Evolutionary conservation across 2,329 filamentous ascomycete species (phyloP), one percentile per base, ranked within the genome.

Genomic region (Colletotrichum sp.): DNA sequence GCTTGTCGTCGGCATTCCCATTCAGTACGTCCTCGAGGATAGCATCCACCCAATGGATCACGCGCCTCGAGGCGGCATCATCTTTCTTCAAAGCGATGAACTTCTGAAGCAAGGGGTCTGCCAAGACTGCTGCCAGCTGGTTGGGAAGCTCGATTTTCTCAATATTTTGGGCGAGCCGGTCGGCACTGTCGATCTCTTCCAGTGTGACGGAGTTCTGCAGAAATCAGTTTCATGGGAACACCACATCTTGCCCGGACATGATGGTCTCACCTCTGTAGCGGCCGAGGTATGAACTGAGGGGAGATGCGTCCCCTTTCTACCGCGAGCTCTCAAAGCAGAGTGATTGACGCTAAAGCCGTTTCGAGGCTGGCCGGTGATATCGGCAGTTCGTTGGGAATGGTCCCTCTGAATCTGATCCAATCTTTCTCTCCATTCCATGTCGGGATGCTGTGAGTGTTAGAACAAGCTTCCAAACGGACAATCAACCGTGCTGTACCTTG

Each of bases 91-190:
- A 85, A n/a, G 94, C 85, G 39, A 95, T 85, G 28, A 96, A 87
- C 81, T 96, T 97, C 82, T 96, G 95, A 2, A 96, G 89, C 34
- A 97, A 86, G 5, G 93, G 93, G 80, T 97, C 94, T 3, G 90
- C 91, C 16, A 97, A 86, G 6, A 94, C 92, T 7, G 95, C 94
- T 55, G 96, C 92, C 3, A 97, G 88, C 83, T 98, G 95, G 77
- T 94, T 96, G 0, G 95, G 95, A 55, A 96, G 86, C 82, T 97
- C 94, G 30, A 98, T 92, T 78, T 90, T 94, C 79, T 97, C 95
- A 10, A 98, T 84, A 72, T 91, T 94, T 60, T 91, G 89, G 8
- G 95, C 93, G 75, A 98, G 93, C 66, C 91, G 88, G 28, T 91
- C 87, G 15, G 92, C 92, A 76, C 89, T 93, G 79, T 95, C 93